Conservation (phyloP, 1,284 basidiomycete genomes). For the Cryptococcus floricola region DNA sequence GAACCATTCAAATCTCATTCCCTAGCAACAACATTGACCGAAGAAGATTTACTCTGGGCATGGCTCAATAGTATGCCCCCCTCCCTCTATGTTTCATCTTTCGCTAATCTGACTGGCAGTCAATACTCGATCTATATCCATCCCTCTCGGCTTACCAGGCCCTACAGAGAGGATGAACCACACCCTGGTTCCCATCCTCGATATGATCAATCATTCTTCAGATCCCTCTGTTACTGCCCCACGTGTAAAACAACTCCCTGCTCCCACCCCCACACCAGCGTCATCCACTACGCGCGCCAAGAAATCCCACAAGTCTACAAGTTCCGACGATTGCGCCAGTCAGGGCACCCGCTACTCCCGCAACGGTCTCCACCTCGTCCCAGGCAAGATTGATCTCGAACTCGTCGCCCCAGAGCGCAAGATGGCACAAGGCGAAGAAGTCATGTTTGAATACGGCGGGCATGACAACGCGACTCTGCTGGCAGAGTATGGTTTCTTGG, state of each 20-base stretch:
- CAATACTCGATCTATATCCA: slow-evolving; percentile 79
- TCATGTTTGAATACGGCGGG: slow-evolving; percentile 69
- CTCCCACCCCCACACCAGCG: slow-evolving; percentile 9
- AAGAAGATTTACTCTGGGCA: slow-evolving; percentile 66
- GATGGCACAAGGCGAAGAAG: slow-evolving; percentile 58
- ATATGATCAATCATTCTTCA: slow-evolving; percentile 74
- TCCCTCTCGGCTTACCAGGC: slow-evolving; percentile 58
- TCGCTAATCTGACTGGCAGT: slow-evolving; percentile 53
- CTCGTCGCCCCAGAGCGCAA: slow-evolving; percentile 56
- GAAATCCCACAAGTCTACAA: not conserved
- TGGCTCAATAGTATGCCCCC: slow-evolving; percentile 70
- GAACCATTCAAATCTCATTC: slow-evolving; percentile 35
- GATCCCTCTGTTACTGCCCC: slow-evolving; percentile 20
- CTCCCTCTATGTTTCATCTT: not conserved
- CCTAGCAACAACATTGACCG: slow-evolving; percentile 22
- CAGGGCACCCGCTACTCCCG: slow-evolving; percentile 52
- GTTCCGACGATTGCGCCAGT: slow-evolving; percentile 15
- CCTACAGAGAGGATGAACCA: slow-evolving; percentile 59
- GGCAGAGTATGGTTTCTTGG: slow-evolving; percentile 78
- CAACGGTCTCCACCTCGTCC: slow-evolving; percentile 49
- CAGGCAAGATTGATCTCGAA: slow-evolving; percentile 51
- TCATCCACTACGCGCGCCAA: not conserved
- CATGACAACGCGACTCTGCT: slow-evolving; percentile 71
- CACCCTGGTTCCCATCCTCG: slow-evolving; percentile 76
- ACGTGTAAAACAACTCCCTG: slow-evolving; percentile 24